Base-by-base conservation (phyloP, 352 stramenopile genomes). In the Phytophthora macrochlamydospora region DNA sequence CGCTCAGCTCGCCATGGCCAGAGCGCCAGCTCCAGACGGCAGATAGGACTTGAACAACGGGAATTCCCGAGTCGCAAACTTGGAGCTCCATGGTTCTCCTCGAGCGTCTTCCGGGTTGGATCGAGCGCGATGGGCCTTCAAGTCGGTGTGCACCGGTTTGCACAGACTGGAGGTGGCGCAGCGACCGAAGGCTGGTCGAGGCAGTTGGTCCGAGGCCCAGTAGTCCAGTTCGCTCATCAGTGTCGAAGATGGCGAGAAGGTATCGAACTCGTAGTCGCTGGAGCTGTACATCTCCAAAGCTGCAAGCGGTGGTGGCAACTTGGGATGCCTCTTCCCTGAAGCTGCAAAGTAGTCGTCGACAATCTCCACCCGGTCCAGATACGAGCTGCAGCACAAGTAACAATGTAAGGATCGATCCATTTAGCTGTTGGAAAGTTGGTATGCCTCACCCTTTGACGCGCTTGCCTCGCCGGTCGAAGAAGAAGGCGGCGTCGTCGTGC, bases 401-500 rank as follows among this genome's bases (percentile, higher is more conserved):
- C 2, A 49, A 35, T 7, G 28, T 7, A 8, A 58, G 18, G n/a
- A 18, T 35, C 48, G n/a, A n/a, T n/a, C n/a, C n/a, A n/a, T n/a
- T n/a, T n/a, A n/a, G n/a, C n/a, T n/a, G n/a, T n/a, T n/a, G n/a
- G n/a, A n/a, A n/a, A n/a, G n/a, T n/a, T n/a, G n/a, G n/a, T n/a
- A n/a, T n/a, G n/a, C n/a, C n/a, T n/a, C 37, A 67, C 8, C 81
- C 83, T 71, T 84, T 80, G 11, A 90, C 48, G 31, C 68, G 79
- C 32, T 86, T 76, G n/a, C 82, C 83, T 8, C 76, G 56, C 12
- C 55, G 54, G 67, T 93, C 77, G 31, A 89, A 60, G 56, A 87
- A 91, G 62, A 75, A 91, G 30, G 81, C 78, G 59, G 76, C 88
- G 66, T 89, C 81, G 55, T 90, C 82, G 29, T 78, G 79, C 52